Evolutionary conservation across 2,329 filamentous ascomycete genomes (phyloP).

Genomic region (Coleophoma cylindrospora): DNA sequence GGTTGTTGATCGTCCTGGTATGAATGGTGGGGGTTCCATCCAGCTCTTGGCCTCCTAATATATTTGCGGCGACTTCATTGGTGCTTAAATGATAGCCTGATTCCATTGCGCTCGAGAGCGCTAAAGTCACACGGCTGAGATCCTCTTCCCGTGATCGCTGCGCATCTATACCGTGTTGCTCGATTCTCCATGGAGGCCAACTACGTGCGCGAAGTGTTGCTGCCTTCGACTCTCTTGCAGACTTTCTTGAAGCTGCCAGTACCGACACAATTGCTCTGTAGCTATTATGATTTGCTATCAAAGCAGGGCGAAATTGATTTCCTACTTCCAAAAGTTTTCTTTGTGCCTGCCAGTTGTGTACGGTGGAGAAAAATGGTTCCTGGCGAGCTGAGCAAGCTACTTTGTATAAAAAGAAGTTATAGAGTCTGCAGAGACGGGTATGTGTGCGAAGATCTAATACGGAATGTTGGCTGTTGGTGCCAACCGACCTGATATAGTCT

Average conservation of each 20-base stretch:
- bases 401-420: slow-evolving; percentile 34
- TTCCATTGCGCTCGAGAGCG: slow-evolving; percentile 48
- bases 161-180: slow-evolving; percentile 56
- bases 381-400: slow-evolving; percentile 31
- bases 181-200: slow-evolving; percentile 57
- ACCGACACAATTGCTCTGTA: slow-evolving; percentile 52
- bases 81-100: slow-evolving; percentile 45
- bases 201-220: slow-evolving; percentile 42
- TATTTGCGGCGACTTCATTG: slow-evolving; percentile 43
- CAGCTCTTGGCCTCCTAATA: slow-evolving; percentile 45
- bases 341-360: slow-evolving; percentile 53
- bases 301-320: slow-evolving; percentile 37
- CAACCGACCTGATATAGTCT: slow-evolving; percentile 10
- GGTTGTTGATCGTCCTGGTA: slow-evolving; percentile 32
- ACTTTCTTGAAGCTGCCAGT: slow-evolving; percentile 48
- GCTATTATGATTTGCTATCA: slow-evolving; percentile 44
- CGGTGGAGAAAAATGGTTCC: slow-evolving; percentile 31
- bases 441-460: slow-evolving; percentile 7
- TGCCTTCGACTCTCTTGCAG: slow-evolving; percentile 41
- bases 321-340: slow-evolving; percentile 48
- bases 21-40: slow-evolving; percentile 54
- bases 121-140: slow-evolving; percentile 46
- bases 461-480: background rate
- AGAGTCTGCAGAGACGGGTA: slow-evolving; percentile 25
- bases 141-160: slow-evolving; percentile 44